Conservation (phyloP, 2,329 filamentous ascomycete genomes). For the Xylaria polymorpha region DNA sequence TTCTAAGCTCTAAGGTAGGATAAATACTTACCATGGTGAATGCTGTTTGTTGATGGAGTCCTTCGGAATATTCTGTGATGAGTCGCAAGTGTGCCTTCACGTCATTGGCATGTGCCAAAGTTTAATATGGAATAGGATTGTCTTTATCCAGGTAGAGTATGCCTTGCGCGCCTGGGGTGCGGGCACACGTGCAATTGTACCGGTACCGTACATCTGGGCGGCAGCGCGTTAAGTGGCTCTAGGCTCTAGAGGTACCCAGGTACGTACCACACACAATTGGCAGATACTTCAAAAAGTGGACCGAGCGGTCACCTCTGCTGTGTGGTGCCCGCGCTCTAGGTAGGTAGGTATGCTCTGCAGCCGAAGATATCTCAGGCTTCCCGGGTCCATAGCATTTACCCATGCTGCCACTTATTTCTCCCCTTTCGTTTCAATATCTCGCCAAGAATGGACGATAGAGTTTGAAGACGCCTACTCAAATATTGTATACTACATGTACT, state of each 20-base stretch:
- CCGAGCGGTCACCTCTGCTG: neutral
- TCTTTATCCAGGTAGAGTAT: neutral
- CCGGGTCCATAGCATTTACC: constrained; percentile 13
- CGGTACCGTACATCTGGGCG: neutral
- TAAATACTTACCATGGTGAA: constrained; percentile 30
- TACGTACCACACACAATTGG: neutral
- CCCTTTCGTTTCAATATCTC: neutral
- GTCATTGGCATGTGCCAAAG: neutral
- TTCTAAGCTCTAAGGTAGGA: neutral
- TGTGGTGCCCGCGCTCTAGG: neutral
- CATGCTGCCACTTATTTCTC: neutral
- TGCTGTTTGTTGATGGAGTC: neutral
- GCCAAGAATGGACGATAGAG: neutral
- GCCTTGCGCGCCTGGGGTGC: neutral
- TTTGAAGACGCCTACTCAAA: neutral
- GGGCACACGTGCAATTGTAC: constrained; percentile 7
- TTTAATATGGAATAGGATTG: constrained; percentile 12
- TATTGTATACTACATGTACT: neutral
- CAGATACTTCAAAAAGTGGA: neutral
- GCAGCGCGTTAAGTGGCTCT: constrained; percentile 13
- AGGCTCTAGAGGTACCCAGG: neutral
- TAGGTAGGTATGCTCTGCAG: neutral
- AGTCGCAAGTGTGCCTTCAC: constrained; percentile 8
- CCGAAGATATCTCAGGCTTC: constrained; percentile 7
- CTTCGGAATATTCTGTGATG: neutral